Base-by-base conservation (phyloP, 1,284 basidiomycete genomes). In the Puccinia novopanici region DNA sequence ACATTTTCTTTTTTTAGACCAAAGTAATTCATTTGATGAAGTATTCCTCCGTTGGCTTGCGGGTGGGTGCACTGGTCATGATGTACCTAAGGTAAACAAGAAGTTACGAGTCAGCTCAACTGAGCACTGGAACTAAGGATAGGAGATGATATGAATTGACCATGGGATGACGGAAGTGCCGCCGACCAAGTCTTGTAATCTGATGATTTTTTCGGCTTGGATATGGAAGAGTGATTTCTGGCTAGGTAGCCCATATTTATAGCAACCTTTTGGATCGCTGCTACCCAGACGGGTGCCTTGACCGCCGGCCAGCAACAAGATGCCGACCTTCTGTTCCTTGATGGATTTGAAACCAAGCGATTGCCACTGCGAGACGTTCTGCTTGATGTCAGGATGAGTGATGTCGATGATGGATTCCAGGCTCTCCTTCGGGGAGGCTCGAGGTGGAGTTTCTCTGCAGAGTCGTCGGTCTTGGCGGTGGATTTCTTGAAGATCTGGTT, bases 1-100 rank as follows among this genome's bases (percentile, higher is more conserved):
- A 99, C 92, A 84, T 97, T 92, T 82, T 90, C 87, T 82, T 90
- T 85, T 80, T 91, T 86, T 80, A 99, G 89, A 4, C 96, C 96
- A 86, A 99, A 99, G 88, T 89, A 93, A 9, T 87, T 87, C 87
- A 95, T 89, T 83, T 88, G 81, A 87, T 88, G 87, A 99, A 98
- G 88, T 92, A 99, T 59, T 88, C 87, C 86, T 94, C 92, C 37
- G 97, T 99, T 75, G 92, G 92, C 80, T 87, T 88, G 82, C 95
- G 90, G 40, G 97, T 99, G 37, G 97, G 96, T 22, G 95, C 95
- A 84, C 93, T 95, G 81, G 96, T 99, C 97, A 99, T 99, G 85
- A 99, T 91, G 88, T 98, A 99, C 97, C 97, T 99, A 57, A 12
- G 15, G 48, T 22, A n/a, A n/a, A n/a, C n/a, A n/a, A n/a, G n/a